Base-by-base conservation (phyloP, 1,139 yeast species). In the Yamadazyma trypodendri region DNA sequence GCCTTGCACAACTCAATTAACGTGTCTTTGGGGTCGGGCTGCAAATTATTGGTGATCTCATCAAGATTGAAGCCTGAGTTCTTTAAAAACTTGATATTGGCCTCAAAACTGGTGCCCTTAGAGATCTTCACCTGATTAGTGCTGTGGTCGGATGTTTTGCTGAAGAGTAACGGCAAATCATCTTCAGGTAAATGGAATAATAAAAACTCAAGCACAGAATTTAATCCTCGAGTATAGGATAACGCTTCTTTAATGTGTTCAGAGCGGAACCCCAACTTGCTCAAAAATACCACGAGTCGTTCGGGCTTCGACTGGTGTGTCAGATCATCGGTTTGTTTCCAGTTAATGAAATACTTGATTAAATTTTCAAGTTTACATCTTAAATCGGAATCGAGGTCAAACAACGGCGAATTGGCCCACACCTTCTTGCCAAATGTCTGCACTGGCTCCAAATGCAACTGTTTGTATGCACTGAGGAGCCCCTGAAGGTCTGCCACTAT, bases 131-230 rank as follows among this genome's bases (percentile, higher is more conserved):
- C 60, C 21, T 71, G 61, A 10, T 78, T 71, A 24, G 64, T 65
- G 1, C 77, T 63, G 44, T 75, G 78, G 29, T 68, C 60, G 21
- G 70, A 71, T 12, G 70, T 55, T 45, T 75, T 71, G 23, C 72
- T 56, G 55, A 75, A 75, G 35, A 74, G 57, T 14, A 59, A 53
- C 0, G 98, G 98, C 31, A 92, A 63, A 54, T 92, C 98, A 54
- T 89, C 97, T 51, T 90, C 97, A 0, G 97, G 97, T 3, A 90
- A 75, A 52, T 90, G 94, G 49, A 90, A 82, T 11, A 90, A 61
- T 16, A 90, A 71, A 87, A 96, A 92, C 37, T 92, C 94, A 25
- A 87, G 61, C 2, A 85, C 75, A 38, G 73, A 77, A 0, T 64
- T 62, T 30, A 82, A 81, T 0, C 72, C 54, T 2, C 60, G 48